A percentile compares a stretch with the other conserved stretches of the same genome.
Evolutionary conservation across 2,329 filamentous ascomycete species (phyloP).

Genomic region (Pseudocercospora fijiensis): DNA sequence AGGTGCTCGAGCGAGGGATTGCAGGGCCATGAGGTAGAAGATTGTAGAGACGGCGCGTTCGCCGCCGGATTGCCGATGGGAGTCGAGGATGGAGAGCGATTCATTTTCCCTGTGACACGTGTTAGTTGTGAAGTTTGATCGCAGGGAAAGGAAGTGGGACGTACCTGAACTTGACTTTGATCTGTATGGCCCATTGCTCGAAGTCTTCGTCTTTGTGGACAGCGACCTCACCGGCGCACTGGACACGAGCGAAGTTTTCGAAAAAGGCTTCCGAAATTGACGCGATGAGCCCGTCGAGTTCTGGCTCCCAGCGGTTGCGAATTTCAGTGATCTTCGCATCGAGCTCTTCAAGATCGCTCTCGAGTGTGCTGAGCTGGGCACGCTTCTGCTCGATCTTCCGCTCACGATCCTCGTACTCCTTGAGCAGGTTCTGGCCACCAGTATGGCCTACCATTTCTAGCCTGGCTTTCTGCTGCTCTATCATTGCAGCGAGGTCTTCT

Average conservation of each 20-base stretch:
- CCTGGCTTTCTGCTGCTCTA: constrained; percentile 70
- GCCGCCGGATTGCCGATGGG: constrained; percentile 92
- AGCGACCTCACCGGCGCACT: constrained; percentile 85
- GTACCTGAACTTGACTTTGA: constrained; percentile 91
- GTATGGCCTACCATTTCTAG: constrained; percentile 68
- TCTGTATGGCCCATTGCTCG: constrained; percentile 88
- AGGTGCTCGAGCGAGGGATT: constrained; percentile 86
- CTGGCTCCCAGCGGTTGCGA: constrained; percentile 76
- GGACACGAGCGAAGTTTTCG: constrained; percentile 91
- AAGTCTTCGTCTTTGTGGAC: constrained; percentile 88
- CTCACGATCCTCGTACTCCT: constrained; percentile 72
- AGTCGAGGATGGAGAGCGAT: constrained; percentile 77
- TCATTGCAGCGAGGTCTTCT: constrained; percentile 64
- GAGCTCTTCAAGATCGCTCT: constrained; percentile 56
- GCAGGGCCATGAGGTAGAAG: constrained; percentile 97
- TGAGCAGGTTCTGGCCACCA: constrained; percentile 71
- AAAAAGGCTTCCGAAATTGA: constrained; percentile 89
- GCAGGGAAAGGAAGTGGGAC: constrained; percentile 30
- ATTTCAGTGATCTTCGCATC: constrained; percentile 62
- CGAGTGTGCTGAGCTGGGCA: constrained; percentile 51
- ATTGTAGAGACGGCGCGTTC: constrained; percentile 96
- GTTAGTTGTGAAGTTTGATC: constrained; percentile 17
- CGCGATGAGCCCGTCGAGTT: constrained; percentile 71
- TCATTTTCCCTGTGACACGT: constrained; percentile 65
- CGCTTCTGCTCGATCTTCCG: constrained; percentile 67